A percentile compares a stretch with the other conserved stretches of the same genome.
These are phyloP conservation scores for Solanum aculeatissimum DNA, from an alignment of 305 asterid species.

Conservation along the genomic window DNA sequence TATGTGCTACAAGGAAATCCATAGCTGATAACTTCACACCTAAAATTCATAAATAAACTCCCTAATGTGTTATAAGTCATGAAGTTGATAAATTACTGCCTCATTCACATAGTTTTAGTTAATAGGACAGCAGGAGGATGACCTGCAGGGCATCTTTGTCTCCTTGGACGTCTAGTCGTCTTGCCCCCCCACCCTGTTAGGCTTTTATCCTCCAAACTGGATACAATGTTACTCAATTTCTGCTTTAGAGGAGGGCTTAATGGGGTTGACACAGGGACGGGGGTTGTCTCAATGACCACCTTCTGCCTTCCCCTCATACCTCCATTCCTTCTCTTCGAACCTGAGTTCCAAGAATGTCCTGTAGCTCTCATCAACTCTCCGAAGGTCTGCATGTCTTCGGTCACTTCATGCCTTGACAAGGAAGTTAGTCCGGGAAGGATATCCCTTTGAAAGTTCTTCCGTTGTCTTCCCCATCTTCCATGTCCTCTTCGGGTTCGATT, in stretches of 20 bases:
- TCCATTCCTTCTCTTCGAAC: slow-evolving; percentile 56
- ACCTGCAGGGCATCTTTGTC: slow-evolving; percentile 77
- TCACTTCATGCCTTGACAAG: slow-evolving; percentile 75
- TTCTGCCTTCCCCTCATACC: slow-evolving; percentile 59
- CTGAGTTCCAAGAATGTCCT: slow-evolving; percentile 65
- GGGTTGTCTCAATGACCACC: slow-evolving; percentile 28
- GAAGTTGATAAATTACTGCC: slow-evolving; percentile 12
- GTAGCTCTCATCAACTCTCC: slow-evolving; percentile 85
- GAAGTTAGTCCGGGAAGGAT: slow-evolving; percentile 78
- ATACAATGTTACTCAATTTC: slow-evolving; percentile 32
- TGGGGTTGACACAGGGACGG: slow-evolving; percentile 14
- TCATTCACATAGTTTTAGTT: slow-evolving; percentile 28
- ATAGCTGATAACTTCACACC: slow-evolving; percentile 14
- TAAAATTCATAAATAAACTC: slow-evolving; percentile 17
- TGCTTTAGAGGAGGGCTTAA: slow-evolving; percentile 29
- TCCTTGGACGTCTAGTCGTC: slow-evolving; percentile 80
- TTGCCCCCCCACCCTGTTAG: slow-evolving; percentile 98
- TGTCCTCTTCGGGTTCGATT: slow-evolving; percentile 62
- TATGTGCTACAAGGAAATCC: slow-evolving; percentile 34
- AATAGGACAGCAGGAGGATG: slow-evolving; percentile 44
- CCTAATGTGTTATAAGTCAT: slow-evolving; percentile 16
- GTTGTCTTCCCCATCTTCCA: slow-evolving; percentile 74
- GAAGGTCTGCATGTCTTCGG: slow-evolving; percentile 82
- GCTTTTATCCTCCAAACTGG: slow-evolving; percentile 63
- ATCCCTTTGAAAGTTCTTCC: slow-evolving; percentile 86